phyloP scores from a whole-genome alignment of 2,329 filamentous ascomycete species.

The Calonectria montana region DNA sequence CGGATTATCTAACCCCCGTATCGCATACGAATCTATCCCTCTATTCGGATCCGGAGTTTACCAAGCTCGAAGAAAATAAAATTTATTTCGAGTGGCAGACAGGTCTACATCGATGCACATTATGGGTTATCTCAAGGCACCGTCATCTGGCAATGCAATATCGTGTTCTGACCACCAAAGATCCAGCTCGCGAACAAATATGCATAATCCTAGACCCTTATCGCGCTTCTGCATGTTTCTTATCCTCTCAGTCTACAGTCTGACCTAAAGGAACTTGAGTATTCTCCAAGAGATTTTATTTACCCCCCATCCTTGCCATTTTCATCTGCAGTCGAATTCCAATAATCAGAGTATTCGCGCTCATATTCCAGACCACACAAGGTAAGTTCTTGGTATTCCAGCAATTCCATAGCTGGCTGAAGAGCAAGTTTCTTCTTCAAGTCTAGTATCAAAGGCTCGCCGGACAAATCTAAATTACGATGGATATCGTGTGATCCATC shows the following conservation, averaged over 20 bases:
- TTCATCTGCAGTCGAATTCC: slow-evolving; percentile 65
- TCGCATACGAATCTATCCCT: no score
- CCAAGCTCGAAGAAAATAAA: no score
- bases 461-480: slow-evolving; percentile 62
- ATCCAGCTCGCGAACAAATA: no score
- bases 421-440: slow-evolving; percentile 47
- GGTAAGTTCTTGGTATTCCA: slow-evolving; percentile 57
- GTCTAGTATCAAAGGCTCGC: slow-evolving; percentile 62
- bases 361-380: slow-evolving; percentile 66
- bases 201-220: no score
- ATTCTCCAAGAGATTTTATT: neutral
- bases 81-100: no score
- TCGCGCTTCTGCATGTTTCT: no score
- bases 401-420: slow-evolving; percentile 38
- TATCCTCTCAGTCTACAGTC: neutral
- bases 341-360: slow-evolving; percentile 71
- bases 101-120: no score
- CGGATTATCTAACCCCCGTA: no score
- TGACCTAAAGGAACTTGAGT: neutral
- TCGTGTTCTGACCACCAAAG: no score
- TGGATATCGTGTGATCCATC: slow-evolving; percentile 53
- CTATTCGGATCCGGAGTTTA: no score
- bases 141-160: no score
- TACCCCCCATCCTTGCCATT: slow-evolving; percentile 53
- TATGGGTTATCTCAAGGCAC: no score